A percentile compares a stretch with the other conserved stretches of the same genome.
phyloP scores from a whole-genome alignment of 768 basidiomycete genomes.

The Termitomyces sp. region DNA sequence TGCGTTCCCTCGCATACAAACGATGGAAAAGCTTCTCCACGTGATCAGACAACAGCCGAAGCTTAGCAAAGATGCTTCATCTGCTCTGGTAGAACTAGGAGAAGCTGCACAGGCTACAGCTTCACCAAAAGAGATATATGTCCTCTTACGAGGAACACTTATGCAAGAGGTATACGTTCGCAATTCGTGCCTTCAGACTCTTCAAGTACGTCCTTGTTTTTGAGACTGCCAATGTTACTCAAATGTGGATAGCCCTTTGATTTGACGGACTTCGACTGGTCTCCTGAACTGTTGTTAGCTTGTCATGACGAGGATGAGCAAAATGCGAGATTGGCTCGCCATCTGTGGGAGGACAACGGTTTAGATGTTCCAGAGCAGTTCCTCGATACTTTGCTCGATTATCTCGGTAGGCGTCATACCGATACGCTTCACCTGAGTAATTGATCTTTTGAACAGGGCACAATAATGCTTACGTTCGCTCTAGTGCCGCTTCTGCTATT shows the following conservation, averaged over 20 bases:
- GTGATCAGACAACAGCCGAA: slow-evolving; percentile 74
- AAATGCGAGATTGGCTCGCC: slow-evolving; percentile 73
- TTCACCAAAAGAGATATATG: slow-evolving; percentile 52
- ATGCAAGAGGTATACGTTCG: slow-evolving; percentile 85
- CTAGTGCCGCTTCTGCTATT: slow-evolving; percentile 63
- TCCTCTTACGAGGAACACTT: slow-evolving; percentile 69
- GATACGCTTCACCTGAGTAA: background rate
- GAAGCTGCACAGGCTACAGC: slow-evolving; percentile 70
- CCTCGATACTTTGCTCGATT: slow-evolving; percentile 51
- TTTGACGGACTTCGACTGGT: slow-evolving; percentile 92
- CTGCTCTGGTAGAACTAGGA: slow-evolving; percentile 74
- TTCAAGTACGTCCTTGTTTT: slow-evolving; percentile 54
- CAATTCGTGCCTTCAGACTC: slow-evolving; percentile 82
- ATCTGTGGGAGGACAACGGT: slow-evolving; percentile 95
- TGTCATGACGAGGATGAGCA: slow-evolving; percentile 85
- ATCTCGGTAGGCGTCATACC: slow-evolving; percentile 50
- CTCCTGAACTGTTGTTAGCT: slow-evolving; percentile 80
- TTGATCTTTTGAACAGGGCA: slow-evolving; percentile 46
- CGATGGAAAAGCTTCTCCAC: slow-evolving; percentile 64
- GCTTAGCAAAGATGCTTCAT: slow-evolving; percentile 78
- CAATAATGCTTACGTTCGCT: slow-evolving; percentile 74
- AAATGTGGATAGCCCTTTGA: slow-evolving; percentile 68
- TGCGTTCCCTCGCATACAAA: slow-evolving; percentile 68
- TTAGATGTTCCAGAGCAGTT: slow-evolving; percentile 74
- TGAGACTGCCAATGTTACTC: background rate